Evolutionary conservation across 345 rosid genomes (phyloP).

Genomic region (Euphorbia peplus): DNA sequence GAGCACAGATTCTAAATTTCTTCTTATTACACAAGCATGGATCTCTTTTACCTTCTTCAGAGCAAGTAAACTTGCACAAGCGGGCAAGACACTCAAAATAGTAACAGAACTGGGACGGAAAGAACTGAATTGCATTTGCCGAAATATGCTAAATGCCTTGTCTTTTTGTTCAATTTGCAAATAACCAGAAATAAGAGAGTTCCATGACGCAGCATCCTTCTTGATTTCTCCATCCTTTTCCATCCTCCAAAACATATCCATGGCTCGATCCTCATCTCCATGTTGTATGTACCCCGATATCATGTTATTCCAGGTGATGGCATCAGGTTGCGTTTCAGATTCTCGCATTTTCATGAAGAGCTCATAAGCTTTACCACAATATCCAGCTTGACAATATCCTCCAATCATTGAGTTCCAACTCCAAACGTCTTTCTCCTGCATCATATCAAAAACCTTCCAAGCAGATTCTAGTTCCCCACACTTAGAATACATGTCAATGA

Average conservation of each 20-base stretch:
- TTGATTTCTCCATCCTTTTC: constrained; percentile 61
- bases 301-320: constrained; percentile 87
- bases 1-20: constrained; percentile 54
- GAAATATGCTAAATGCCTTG: constrained; percentile 58
- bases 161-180: constrained; percentile 58
- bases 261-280: constrained; percentile 75
- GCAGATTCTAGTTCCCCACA: constrained; percentile 69
- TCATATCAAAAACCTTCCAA: constrained; percentile 48
- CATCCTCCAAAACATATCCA: constrained; percentile 68
- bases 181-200: constrained; percentile 75
- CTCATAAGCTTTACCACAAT: constrained; percentile 67
- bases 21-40: constrained; percentile 62
- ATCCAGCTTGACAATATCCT: constrained; percentile 80
- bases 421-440: constrained; percentile 56
- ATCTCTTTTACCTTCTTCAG: constrained; percentile 73
- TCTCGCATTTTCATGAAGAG: constrained; percentile 62
- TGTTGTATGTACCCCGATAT: constrained; percentile 77
- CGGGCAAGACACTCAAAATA: constrained; percentile 73
- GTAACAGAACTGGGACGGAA: constrained; percentile 61
- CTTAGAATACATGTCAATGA: constrained; percentile 85
- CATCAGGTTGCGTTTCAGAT: constrained; percentile 54
- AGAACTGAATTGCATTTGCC: constrained; percentile 59
- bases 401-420: constrained; percentile 85
- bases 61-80: constrained; percentile 64
- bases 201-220: constrained; percentile 76